These are phyloP conservation scores for Elsinoe fawcettii DNA, from an alignment of 2,329 filamentous ascomycete species.

Conservation along the genomic window DNA sequence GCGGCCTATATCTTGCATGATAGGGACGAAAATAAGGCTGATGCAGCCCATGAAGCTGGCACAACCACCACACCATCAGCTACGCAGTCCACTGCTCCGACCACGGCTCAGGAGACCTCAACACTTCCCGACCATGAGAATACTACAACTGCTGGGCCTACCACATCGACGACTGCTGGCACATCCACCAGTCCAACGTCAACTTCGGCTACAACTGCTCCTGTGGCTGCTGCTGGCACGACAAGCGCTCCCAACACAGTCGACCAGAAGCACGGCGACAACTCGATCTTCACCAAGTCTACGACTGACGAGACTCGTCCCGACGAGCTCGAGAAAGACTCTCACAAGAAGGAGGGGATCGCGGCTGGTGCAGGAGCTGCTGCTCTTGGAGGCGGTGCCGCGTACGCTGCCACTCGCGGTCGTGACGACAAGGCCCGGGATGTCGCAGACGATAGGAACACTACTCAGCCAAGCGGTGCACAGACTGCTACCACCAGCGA, in stretches of 20 bases:
- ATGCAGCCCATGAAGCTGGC: neutral
- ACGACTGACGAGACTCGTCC: neutral
- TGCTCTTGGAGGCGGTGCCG: conserved; percentile 1
- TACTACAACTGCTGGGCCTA: neutral
- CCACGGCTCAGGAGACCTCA: neutral
- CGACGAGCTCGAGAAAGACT: neutral
- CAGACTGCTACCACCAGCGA: neutral
- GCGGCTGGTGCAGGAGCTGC: conserved; percentile 12
- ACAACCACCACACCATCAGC: conserved; percentile 1
- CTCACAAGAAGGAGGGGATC: neutral
- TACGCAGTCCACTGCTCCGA: neutral
- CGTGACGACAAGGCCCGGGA: conserved; percentile 1
- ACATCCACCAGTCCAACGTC: conserved; percentile 11
- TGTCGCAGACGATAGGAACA: neutral
- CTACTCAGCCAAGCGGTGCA: neutral
- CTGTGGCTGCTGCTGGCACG: conserved; percentile 18
- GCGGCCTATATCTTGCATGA: conserved; percentile 18
- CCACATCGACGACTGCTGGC: conserved; percentile 12
- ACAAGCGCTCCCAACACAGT: neutral
- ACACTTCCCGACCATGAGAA: neutral
- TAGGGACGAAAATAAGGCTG: conserved; percentile 9
- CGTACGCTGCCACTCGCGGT: conserved; percentile 11
- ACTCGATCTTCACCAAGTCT: neutral
- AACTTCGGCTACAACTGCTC: conserved; percentile 19
- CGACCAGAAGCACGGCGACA: neutral